Conservation (phyloP, 2,329 filamentous ascomycete species). For the Epichloe elymi region DNA sequence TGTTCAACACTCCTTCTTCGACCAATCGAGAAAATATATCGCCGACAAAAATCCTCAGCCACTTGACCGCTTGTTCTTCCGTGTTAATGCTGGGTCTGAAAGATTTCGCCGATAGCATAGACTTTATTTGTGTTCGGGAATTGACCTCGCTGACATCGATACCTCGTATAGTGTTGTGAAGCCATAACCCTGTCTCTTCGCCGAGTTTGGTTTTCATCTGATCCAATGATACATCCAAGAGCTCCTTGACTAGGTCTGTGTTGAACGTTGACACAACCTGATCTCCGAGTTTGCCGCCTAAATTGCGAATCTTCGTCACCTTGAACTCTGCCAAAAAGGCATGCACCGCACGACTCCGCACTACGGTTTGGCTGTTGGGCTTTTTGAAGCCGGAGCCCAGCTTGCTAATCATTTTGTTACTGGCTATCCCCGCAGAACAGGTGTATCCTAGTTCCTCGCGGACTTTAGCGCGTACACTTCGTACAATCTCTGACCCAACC, state of each 20-base stretch:
- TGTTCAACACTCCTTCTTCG: conserved; percentile 80
- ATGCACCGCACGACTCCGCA: conserved; percentile 69
- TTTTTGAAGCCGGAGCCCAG: conserved; percentile 85
- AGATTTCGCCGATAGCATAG: conserved; percentile 92
- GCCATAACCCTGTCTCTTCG: conserved; percentile 74
- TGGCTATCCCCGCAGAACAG: conserved; percentile 77
- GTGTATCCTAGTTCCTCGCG: conserved; percentile 67
- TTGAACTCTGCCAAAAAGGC: conserved; percentile 76
- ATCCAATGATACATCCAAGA: conserved; percentile 59
- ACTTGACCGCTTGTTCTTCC: conserved; percentile 64
- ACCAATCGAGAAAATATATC: conserved; percentile 85
- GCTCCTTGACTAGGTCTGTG: conserved; percentile 65
- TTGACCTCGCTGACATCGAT: conserved; percentile 83
- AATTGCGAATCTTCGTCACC: conserved; percentile 84
- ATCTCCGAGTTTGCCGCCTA: conserved; percentile 91
- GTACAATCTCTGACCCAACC: conserved; percentile 79
- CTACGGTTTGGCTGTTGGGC: conserved; percentile 87
- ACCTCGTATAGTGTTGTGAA: conserved; percentile 74
- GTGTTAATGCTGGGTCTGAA: conserved; percentile 76
- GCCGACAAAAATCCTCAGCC: conserved; percentile 81
- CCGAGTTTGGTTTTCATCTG: conserved; percentile 67
- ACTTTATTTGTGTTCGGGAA: conserved; percentile 84
- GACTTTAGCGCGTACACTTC: conserved; percentile 57
- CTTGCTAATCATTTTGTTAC: conserved; percentile 93
- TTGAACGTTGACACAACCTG: conserved; percentile 70